Evolutionary conservation across 2,329 filamentous ascomycete species (phyloP).

Genomic region (Xylaria sp.): DNA sequence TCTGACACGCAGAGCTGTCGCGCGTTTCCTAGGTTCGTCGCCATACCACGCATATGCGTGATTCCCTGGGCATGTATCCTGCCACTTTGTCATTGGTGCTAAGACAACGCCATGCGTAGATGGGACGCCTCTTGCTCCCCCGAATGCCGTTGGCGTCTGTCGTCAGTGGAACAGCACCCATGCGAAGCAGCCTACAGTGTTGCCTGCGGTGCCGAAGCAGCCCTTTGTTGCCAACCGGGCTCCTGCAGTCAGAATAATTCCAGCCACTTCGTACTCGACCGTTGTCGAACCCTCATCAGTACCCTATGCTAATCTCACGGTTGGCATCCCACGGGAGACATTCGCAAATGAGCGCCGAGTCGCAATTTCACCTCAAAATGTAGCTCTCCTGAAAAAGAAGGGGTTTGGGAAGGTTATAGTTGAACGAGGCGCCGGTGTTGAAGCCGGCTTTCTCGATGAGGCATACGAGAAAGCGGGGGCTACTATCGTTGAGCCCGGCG

Average conservation of each 20-base stretch:
- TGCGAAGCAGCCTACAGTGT: constrained; percentile 45
- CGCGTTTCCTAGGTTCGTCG: constrained; percentile 48
- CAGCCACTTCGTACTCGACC: constrained; percentile 47
- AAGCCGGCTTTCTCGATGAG: constrained; percentile 80
- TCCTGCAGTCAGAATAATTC: constrained; percentile 40
- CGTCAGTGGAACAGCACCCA: constrained; percentile 47
- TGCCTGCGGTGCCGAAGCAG: constrained; percentile 44
- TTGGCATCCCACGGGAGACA: constrained; percentile 84
- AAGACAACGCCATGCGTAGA: constrained; percentile 43
- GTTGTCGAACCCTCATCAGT: constrained; percentile 55
- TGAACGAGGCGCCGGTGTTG: constrained; percentile 80
- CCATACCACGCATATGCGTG: constrained; percentile 24
- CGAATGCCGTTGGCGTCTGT: constrained; percentile 34
- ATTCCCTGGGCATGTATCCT: constrained; percentile 17
- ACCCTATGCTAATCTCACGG: constrained; percentile 77
- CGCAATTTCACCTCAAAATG: constrained; percentile 85
- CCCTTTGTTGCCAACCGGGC: constrained; percentile 35
- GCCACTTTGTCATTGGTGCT: constrained; percentile 38
- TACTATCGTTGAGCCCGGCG: constrained; percentile 73
- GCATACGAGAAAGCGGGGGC: constrained; percentile 83
- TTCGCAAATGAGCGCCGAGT: constrained; percentile 83
- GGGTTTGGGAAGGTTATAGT: constrained; percentile 81
- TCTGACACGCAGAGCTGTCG: constrained; percentile 41
- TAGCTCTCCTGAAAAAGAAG: constrained; percentile 83
- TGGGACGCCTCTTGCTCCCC: constrained; percentile 37